Evolutionary conservation across 352 stramenopile genomes (phyloP).

Genomic region (Elongisporangium senticosum): DNA sequence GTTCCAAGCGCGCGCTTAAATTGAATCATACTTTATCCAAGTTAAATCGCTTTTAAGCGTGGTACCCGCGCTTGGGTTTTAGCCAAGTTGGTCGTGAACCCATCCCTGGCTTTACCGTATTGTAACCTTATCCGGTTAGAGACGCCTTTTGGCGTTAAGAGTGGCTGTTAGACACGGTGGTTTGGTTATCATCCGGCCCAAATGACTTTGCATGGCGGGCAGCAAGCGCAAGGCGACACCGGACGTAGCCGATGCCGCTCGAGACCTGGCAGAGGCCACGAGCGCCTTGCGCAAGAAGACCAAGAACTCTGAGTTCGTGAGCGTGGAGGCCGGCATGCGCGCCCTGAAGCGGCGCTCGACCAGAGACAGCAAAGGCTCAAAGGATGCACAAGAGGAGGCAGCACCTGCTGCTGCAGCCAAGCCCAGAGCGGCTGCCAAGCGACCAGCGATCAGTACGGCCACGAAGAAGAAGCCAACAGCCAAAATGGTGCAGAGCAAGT

Average conservation of each 20-base stretch:
- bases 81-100: background rate
- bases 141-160: background rate
- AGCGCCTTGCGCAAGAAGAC: constrained; percentile 21
- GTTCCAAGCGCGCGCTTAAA: constrained; percentile 31
- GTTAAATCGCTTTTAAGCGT: background rate
- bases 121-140: background rate
- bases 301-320: constrained; percentile 65
- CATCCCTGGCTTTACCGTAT: background rate
- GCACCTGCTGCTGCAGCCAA: background rate
- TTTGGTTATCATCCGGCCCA: background rate
- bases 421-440: constrained; percentile 1
- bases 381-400: background rate
- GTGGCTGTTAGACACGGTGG: background rate
- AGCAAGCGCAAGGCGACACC: constrained; percentile 23
- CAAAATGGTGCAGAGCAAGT: constrained; percentile 3
- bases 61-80: constrained; percentile 1
- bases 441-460: background rate
- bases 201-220: constrained; percentile 4
- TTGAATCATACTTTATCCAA: background rate
- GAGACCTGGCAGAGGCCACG: background rate
- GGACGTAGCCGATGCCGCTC: background rate
- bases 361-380: constrained; percentile 6
- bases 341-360: constrained; percentile 45
- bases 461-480: background rate
- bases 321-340: constrained; percentile 64